phyloP scores from a whole-genome alignment of 345 rosid species.

The Chamaenerion angustifolium region DNA sequence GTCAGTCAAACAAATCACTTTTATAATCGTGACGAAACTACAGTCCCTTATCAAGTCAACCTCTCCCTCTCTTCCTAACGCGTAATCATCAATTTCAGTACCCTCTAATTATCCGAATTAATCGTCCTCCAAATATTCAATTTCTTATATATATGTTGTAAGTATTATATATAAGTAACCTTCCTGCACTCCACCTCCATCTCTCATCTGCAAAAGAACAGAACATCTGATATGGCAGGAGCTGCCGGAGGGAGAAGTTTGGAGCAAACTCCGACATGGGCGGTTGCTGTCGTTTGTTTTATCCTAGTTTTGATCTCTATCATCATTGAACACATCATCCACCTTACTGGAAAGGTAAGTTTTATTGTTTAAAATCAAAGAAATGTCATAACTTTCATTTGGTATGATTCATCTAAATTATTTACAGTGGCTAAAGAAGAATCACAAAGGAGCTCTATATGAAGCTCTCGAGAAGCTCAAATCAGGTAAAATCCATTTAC shows the following conservation, averaged over 20 bases:
- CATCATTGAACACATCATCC: conserved; percentile 15
- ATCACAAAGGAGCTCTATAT: conserved; percentile 6
- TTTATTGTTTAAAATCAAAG: too few species aligned
- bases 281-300: conserved; percentile 22
- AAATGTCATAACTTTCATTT: too few species aligned
- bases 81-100: too few species aligned
- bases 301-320: conserved; percentile 16
- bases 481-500: conserved; percentile 1
- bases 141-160: too few species aligned
- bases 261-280: conserved; percentile 27
- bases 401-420: not conserved
- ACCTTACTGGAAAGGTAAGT: conserved; percentile 10
- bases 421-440: conserved; percentile 6
- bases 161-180: too few species aligned
- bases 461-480: conserved; percentile 10
- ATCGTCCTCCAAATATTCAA: too few species aligned
- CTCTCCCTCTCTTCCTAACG: too few species aligned
- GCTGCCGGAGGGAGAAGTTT: conserved; percentile 6
- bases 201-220: not conserved
- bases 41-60: too few species aligned
- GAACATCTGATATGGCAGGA: not conserved
- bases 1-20: too few species aligned
- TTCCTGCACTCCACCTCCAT: too few species aligned
- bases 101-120: too few species aligned
- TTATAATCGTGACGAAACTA: too few species aligned